Base-by-base conservation (phyloP, 2,329 filamentous ascomycete genomes). In the Ophiostoma sp. region DNA sequence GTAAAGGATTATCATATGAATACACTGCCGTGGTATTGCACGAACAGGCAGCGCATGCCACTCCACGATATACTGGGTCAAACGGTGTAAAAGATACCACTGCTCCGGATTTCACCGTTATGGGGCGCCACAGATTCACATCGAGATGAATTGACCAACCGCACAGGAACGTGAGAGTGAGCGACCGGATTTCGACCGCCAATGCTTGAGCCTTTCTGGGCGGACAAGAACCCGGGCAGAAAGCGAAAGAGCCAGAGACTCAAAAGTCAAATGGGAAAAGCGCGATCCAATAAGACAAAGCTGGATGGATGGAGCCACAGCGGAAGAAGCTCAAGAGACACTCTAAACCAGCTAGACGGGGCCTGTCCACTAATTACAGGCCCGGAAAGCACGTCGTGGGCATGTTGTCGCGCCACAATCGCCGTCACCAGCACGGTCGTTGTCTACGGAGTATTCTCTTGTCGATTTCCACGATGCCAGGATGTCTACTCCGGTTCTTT, bases 301-400 rank as follows among this genome's bases (percentile, higher is more conserved):
- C 47, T 6, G 47, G 9, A n/a, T 27, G 49, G 49, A n/a, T 27
- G 27, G 27, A 27, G 27, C 27, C 27, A 27, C 27, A 52, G n/a
- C 11, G 12, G 44, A 62, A 52, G 36, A 18, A 16, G 47, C 12
- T 5, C 12, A 1, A 40, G 60, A 38, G 40, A 41, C 36, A 42
- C 58, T 41, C 27, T 60, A 60, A 40, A 6, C n/a, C 6, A 65
- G 60, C 65, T 12, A 47, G 36, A 40, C 5, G 16, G n/a, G 16
- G 14, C n/a, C 41, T 52, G 64, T 66, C 63, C 64, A 68, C 67
- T 66, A 52, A 40, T n/a, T n/a, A n/a, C 41, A 65, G 44, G 42
- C 63, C 60, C 5, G 5, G 36, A 62, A 68, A 41, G 41, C 49
- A 45, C 67, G 63, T 68, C 67, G 67, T 68, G 67, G 67, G 67